A percentile compares a stretch with the other conserved stretches of the same genome.
Conservation (phyloP, 2,329 filamentous ascomycete species). For the Ophiostoma tasmaniense region DNA sequence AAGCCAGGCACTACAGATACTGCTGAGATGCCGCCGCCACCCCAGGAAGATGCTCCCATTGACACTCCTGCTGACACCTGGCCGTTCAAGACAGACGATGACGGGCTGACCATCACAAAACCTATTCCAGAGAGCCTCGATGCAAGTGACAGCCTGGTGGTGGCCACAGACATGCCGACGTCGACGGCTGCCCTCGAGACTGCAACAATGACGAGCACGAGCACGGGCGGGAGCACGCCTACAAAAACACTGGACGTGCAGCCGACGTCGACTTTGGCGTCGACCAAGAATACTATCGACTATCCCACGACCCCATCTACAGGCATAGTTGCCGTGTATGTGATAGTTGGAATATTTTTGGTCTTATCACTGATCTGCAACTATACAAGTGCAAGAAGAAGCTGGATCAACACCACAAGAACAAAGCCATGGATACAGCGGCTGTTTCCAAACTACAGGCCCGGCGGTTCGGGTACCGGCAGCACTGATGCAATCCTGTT, state of each 20-base stretch:
- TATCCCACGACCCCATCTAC: no score
- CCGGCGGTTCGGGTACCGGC: no score
- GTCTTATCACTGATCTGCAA: no score
- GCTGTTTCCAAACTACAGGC: neutral
- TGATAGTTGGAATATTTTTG: no score
- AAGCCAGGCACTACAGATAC: neutral
- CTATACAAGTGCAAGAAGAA: neutral
- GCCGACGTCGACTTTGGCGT: neutral
- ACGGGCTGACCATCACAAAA: neutral
- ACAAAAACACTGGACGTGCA: neutral
- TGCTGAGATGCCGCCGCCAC: neutral
- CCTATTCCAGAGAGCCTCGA: neutral
- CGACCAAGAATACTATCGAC: no score
- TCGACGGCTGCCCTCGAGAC: neutral
- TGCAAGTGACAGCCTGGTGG: neutral
- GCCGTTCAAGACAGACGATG: neutral
- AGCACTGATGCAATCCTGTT: no score
- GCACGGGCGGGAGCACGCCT: neutral
- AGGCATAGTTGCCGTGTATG: no score
- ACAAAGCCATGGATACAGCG: neutral
- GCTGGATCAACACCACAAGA: neutral
- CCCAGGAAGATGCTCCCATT: neutral
- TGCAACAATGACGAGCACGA: neutral
- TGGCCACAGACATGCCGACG: neutral
- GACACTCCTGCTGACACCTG: neutral